Percentiles rank a stretch among this genome's conserved stretches.
Conservation (phyloP, 768 basidiomycete species). For the Tylopilus rubrobrunneus region DNA sequence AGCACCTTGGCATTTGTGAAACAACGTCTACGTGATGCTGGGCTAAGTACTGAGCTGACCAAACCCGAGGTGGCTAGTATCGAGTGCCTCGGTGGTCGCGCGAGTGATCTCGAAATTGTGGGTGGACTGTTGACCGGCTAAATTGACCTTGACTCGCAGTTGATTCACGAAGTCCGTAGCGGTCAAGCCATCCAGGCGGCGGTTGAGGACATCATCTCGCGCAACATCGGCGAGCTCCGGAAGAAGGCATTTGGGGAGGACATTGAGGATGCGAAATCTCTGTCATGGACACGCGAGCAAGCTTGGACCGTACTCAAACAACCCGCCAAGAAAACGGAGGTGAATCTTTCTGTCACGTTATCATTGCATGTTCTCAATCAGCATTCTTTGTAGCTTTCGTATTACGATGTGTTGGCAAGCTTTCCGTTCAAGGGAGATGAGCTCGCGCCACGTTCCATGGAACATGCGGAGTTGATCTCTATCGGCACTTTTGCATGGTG, state of each 20-base stretch:
- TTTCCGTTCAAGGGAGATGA: slow-evolving; percentile 93
- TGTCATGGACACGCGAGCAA: slow-evolving; percentile 85
- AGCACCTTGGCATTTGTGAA: slow-evolving; percentile 80
- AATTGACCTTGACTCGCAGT: slow-evolving; percentile 35
- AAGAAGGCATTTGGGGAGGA: slow-evolving; percentile 96
- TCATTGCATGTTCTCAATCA: slow-evolving; percentile 16
- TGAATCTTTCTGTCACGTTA: slow-evolving; percentile 25
- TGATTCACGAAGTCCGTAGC: slow-evolving; percentile 80
- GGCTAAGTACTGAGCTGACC: slow-evolving; percentile 51
- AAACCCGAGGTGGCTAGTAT: slow-evolving; percentile 54
- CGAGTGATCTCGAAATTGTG: slow-evolving; percentile 84
- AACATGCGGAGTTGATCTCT: slow-evolving; percentile 82
- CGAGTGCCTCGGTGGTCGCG: slow-evolving; percentile 81
- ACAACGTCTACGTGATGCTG: slow-evolving; percentile 65
- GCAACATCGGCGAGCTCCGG: slow-evolving; percentile 76
- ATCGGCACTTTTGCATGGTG: slow-evolving; percentile 76
- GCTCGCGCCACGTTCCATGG: slow-evolving; percentile 72
- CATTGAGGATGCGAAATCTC: slow-evolving; percentile 74
- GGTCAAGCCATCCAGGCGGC: slow-evolving; percentile 73
- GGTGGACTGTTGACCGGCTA: slow-evolving; percentile 22
- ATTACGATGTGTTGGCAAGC: slow-evolving; percentile 75
- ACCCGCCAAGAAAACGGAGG: slow-evolving; percentile 65
- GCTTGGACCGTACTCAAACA: slow-evolving; percentile 80
- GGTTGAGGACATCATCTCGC: slow-evolving; percentile 83
- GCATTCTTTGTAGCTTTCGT: slow-evolving; percentile 53